Percentiles rank a stretch among this genome's conserved stretches.
Evolutionary conservation across 257 asterid genomes (phyloP).

Genomic region (Gynochthodes officinalis): DNA sequence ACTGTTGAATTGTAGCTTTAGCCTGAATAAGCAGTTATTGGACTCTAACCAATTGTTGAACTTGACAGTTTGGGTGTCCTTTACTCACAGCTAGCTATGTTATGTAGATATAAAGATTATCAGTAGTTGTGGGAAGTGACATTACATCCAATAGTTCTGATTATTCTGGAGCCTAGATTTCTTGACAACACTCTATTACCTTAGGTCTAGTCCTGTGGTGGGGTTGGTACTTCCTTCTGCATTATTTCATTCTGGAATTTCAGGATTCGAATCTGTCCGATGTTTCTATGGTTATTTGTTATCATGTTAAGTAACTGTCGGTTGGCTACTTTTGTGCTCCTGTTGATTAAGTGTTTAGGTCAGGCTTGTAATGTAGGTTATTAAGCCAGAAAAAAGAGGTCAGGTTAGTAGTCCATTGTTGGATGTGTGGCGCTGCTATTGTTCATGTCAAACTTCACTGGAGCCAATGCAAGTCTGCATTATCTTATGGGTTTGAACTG

Average conservation of each 20-base stretch:
- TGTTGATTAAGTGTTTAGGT: background rate
- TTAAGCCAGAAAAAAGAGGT: background rate
- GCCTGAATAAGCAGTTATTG: background rate
- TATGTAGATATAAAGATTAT: background rate
- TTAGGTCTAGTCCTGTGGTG: background rate
- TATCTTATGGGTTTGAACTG: background rate
- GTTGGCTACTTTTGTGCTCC: background rate
- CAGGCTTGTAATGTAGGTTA: background rate
- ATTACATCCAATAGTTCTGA: conserved; percentile 3
- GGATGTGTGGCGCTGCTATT: background rate
- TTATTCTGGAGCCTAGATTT: background rate
- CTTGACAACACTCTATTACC: background rate
- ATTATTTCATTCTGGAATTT: background rate
- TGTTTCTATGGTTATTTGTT: background rate
- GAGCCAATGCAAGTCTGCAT: background rate
- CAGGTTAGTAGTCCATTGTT: background rate
- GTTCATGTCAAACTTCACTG: background rate
- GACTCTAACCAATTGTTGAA: background rate
- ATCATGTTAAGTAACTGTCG: background rate
- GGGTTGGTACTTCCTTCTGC: background rate
- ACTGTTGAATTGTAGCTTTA: background rate
- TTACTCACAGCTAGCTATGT: background rate
- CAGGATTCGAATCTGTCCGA: background rate
- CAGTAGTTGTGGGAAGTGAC: background rate
- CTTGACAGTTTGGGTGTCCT: background rate